Percentiles rank a stretch among this genome's conserved stretches.
phyloP scores from a whole-genome alignment of 805 yeast species.

The Yamadazyma takamatsuzukensis region DNA sequence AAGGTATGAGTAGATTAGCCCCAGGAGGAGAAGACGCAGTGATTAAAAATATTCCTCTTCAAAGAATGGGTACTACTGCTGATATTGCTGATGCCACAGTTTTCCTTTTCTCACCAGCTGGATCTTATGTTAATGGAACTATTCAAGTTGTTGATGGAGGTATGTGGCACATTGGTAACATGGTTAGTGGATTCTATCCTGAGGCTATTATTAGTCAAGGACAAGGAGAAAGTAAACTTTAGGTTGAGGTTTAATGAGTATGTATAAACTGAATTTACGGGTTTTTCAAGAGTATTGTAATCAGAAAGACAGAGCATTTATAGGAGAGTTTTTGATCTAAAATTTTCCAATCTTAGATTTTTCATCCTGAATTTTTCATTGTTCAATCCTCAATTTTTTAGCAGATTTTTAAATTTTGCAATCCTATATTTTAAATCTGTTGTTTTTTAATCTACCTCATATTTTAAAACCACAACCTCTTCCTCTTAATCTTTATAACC shows the following conservation, averaged over 20 bases:
- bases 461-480: too few species aligned
- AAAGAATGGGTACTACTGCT: slow-evolving; percentile 60
- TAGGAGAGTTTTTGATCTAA: too few species aligned
- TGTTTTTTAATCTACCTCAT: too few species aligned
- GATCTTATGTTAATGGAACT: slow-evolving; percentile 72
- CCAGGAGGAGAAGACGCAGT: slow-evolving; percentile 36
- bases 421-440: too few species aligned
- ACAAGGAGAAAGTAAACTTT: slow-evolving; percentile 22
- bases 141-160: slow-evolving; percentile 87
- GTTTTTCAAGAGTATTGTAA: too few species aligned
- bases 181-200: slow-evolving; percentile 34
- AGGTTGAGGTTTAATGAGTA: slow-evolving; percentile 2
- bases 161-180: slow-evolving; percentile 71
- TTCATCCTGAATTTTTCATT: too few species aligned
- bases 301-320: too few species aligned
- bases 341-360: too few species aligned
- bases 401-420: too few species aligned
- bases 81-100: slow-evolving; percentile 91
- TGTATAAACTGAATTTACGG: neutral
- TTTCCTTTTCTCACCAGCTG: slow-evolving; percentile 80
- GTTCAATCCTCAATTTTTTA: too few species aligned
- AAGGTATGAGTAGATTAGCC: slow-evolving; percentile 71
- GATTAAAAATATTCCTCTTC: slow-evolving; percentile 54
- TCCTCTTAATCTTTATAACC: too few species aligned
- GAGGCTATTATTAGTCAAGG: slow-evolving; percentile 24